phyloP scores from a whole-genome alignment of 108 stramenopile species.

The Skeletonema potamos region DNA sequence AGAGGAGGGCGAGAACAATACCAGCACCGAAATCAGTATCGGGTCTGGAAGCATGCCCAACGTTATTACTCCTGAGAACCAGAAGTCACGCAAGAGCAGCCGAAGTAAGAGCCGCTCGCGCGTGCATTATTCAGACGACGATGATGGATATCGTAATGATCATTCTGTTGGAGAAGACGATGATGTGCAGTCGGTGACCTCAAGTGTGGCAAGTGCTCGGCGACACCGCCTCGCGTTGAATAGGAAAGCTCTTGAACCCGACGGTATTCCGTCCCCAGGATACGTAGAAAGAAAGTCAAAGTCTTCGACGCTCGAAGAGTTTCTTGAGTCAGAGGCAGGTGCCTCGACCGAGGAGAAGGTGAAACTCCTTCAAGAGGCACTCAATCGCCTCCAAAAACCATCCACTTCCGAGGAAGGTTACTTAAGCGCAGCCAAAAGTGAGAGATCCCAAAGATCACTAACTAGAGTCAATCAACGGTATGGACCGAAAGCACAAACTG shows the following conservation, averaged over 20 bases:
- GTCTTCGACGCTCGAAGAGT: neutral
- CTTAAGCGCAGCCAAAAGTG: neutral
- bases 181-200: conserved; percentile 28
- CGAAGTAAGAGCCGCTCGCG: neutral
- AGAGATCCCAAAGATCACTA: neutral
- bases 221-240: conserved; percentile 32
- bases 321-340: neutral
- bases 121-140: neutral
- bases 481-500: neutral
- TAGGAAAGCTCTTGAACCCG: neutral
- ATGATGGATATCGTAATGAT: neutral
- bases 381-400: neutral
- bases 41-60: neutral
- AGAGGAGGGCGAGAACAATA: conserved; percentile 34
- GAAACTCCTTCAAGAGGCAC: neutral
- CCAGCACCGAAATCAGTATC: conserved; percentile 25
- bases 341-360: neutral
- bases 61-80: neutral
- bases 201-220: conserved; percentile 30
- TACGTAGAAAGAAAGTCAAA: neutral
- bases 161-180: neutral
- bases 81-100: neutral
- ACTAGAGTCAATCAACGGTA: neutral
- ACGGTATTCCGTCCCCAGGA: neutral
- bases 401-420: neutral